phyloP scores from a whole-genome alignment of 2,329 filamentous ascomycete species.

The Botryotinia convoluta region DNA sequence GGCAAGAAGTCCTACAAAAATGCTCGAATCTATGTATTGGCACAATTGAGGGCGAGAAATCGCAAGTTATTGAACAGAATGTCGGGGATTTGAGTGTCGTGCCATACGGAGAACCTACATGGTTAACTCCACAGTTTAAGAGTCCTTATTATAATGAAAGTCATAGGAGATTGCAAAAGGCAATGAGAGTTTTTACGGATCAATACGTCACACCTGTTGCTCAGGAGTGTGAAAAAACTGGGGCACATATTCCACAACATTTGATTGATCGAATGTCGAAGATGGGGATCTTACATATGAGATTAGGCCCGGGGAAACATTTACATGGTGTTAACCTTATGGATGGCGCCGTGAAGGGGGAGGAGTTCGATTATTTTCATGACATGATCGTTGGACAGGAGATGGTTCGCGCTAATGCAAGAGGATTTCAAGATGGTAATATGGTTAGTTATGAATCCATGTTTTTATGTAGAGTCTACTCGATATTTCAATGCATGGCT shows the following conservation, averaged over 20 bases:
- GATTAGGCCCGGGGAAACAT: conserved; percentile 79
- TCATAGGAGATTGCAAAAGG: conserved; percentile 66
- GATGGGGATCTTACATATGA: conserved; percentile 74
- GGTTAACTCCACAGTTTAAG: conserved; percentile 75
- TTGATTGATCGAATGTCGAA: conserved; percentile 78
- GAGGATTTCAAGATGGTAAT: conserved; percentile 84
- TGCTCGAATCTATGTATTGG: conserved; percentile 75
- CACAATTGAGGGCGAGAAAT: conserved; percentile 69
- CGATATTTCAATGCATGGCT: neutral
- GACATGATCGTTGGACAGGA: conserved; percentile 77
- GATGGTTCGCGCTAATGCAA: conserved; percentile 64
- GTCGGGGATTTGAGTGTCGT: conserved; percentile 72
- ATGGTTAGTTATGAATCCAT: conserved; percentile 60
- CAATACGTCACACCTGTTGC: conserved; percentile 70
- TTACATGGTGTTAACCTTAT: conserved; percentile 68
- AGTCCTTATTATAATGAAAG: conserved; percentile 78
- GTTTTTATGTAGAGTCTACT: neutral
- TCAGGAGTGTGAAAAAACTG: conserved; percentile 70
- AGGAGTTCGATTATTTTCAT: conserved; percentile 86
- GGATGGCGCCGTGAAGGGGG: conserved; percentile 67
- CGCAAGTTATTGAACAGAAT: conserved; percentile 67
- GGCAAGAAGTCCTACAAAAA: conserved; percentile 83
- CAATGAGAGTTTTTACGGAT: conserved; percentile 71
- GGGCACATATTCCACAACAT: conserved; percentile 66
- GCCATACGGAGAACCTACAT: conserved; percentile 82